Conservation (phyloP, 441 rosid genomes). For the Syzygium syzygioides region DNA sequence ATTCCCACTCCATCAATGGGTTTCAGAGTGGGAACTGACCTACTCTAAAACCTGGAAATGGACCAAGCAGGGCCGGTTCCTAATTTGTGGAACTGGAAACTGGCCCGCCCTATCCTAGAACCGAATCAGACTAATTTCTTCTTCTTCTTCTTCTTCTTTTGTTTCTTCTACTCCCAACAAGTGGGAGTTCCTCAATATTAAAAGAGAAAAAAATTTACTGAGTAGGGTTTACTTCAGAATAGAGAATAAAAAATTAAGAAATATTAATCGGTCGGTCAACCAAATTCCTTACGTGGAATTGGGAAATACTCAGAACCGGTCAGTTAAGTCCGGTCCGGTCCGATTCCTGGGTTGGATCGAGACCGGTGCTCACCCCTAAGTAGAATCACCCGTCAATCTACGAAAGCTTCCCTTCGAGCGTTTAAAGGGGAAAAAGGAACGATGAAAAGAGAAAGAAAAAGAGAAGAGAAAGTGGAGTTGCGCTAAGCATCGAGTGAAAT, state of each 20-base stretch:
- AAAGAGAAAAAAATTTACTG: not conserved
- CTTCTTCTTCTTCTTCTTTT: not conserved
- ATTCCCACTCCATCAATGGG: too few species aligned
- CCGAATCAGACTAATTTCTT: not conserved
- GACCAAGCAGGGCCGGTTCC: accelerated
- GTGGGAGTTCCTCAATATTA: not conserved
- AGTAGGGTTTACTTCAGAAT: not conserved
- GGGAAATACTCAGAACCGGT: too few species aligned
- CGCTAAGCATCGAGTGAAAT: not conserved
- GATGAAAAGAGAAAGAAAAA: accelerated
- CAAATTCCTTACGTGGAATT: not conserved
- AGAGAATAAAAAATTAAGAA: not conserved
- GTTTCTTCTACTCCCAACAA: not conserved
- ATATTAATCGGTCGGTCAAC: accelerated
- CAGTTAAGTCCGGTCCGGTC: too few species aligned
- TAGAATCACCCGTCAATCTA: not conserved
- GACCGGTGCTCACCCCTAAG: not conserved
- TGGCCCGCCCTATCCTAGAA: accelerated
- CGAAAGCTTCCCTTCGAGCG: not conserved
- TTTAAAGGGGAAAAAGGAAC: not conserved
- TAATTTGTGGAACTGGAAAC: not conserved
- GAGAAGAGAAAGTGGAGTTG: not conserved
- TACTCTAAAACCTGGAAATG: not conserved
- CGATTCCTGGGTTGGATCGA: accelerated
- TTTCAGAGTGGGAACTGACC: too few species aligned